Percentiles rank a stretch among this genome's conserved stretches.
Evolutionary conservation across 2,329 filamentous ascomycete genomes (phyloP).

Genomic region (Fusarium euwallaceae): DNA sequence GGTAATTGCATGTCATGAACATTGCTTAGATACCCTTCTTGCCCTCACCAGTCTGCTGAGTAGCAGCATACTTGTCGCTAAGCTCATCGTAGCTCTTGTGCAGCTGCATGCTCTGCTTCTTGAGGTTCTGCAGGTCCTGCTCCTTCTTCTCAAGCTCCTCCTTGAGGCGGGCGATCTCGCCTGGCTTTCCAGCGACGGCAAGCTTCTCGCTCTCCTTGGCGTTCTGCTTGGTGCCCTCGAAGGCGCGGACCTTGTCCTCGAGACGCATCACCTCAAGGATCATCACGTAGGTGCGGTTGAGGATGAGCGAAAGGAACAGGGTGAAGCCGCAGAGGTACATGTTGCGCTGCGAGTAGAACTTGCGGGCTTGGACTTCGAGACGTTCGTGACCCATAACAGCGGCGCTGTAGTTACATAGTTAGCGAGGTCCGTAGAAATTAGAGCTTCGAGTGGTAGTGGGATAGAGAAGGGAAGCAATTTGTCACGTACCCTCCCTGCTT

Average conservation of each 20-base stretch:
- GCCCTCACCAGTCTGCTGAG: conserved; percentile 62
- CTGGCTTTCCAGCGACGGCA: conserved; percentile 78
- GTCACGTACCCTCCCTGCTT: conserved; percentile 61
- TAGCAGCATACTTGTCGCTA: conserved; percentile 81
- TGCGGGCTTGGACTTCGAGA: conserved; percentile 98
- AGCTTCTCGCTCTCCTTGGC: conserved; percentile 80
- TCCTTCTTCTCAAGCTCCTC: conserved; percentile 84
- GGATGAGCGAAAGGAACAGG: conserved; percentile 97
- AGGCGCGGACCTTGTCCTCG: conserved; percentile 89
- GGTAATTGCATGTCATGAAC: background rate
- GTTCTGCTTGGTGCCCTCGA: conserved; percentile 71
- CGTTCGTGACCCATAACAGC: conserved; percentile 91
- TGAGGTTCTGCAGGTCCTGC: conserved; percentile 84
- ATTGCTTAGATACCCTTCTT: conserved; percentile 69
- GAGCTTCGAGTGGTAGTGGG: background rate
- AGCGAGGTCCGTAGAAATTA: conserved; percentile 26
- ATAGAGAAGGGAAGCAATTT: background rate
- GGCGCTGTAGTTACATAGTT: conserved; percentile 56
- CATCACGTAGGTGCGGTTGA: conserved; percentile 99
- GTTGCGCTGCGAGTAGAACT: conserved; percentile 99
- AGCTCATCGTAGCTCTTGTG: conserved; percentile 88
- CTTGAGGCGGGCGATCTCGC: conserved; percentile 78
- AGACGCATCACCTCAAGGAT: conserved; percentile 92
- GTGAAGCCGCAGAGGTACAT: conserved; percentile 99
- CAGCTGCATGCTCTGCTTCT: conserved; percentile 91